A percentile compares a stretch with the other conserved stretches of the same genome.
These are phyloP conservation scores for Neurospora tetraspora DNA, from an alignment of 495 filamentous ascomycete species.

Conservation along the genomic window DNA sequence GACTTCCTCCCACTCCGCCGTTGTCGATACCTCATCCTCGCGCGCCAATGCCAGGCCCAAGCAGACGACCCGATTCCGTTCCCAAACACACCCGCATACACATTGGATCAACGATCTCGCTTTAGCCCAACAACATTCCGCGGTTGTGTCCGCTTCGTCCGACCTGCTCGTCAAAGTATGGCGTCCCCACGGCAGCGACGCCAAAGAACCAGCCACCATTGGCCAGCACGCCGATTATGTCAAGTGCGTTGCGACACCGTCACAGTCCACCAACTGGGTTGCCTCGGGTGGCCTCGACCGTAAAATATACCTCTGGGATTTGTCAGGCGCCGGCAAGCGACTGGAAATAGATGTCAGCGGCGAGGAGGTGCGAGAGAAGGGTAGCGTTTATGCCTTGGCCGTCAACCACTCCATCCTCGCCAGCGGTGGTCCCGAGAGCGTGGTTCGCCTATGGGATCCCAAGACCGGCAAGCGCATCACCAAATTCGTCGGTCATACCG, in stretches of 20 bases:
- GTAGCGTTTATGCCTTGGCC: conserved; percentile 84
- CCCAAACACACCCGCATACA: conserved; percentile 93
- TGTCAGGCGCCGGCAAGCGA: conserved; percentile 74
- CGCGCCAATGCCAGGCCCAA: conserved; percentile 22
- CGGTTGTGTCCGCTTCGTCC: conserved; percentile 87
- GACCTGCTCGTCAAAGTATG: conserved; percentile 92
- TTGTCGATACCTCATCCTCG: conserved; percentile 19
- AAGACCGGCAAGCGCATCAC: conserved; percentile 82
- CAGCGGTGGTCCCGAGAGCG: conserved; percentile 88
- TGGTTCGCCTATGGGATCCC: conserved; percentile 88
- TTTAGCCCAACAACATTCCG: conserved; percentile 71
- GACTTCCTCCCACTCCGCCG: conserved; percentile 20
- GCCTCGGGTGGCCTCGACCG: conserved; percentile 93
- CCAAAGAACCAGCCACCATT: conserved; percentile 64
- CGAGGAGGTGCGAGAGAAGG: conserved; percentile 77
- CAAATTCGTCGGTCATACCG: conserved; percentile 96
- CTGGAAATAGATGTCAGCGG: conserved; percentile 73
- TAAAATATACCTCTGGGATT: conserved; percentile 86
- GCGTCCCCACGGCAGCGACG: conserved; percentile 70
- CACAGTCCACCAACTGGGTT: conserved; percentile 66
- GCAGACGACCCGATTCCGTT: conserved; percentile 59
- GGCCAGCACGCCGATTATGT: conserved; percentile 94
- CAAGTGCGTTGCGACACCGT: conserved; percentile 79
- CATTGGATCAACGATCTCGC: conserved; percentile 98
- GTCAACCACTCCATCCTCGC: conserved; percentile 67